These are phyloP conservation scores for Eucalyptus sideroxylon DNA, from an alignment of 345 rosid species.

Conservation along the genomic window DNA sequence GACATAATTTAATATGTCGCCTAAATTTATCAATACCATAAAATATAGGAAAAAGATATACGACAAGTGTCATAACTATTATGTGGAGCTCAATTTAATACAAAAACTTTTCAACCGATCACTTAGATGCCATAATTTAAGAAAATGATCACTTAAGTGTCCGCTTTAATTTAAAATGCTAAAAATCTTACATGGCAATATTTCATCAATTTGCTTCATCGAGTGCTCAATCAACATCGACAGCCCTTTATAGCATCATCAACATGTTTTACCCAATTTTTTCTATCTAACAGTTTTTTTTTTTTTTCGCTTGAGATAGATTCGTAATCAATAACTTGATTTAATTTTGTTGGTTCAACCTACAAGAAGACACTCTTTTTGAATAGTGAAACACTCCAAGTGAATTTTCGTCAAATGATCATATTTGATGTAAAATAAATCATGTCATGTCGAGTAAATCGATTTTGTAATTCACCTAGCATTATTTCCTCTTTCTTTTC, in stretches of 20 bases:
- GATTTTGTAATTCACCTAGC: neutral
- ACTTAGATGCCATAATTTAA: no score
- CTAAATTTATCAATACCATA: neutral
- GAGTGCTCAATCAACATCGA: neutral
- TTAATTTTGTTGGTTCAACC: neutral
- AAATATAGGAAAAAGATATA: no score
- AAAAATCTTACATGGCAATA: no score
- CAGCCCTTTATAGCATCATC: neutral
- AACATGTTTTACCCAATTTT: neutral
- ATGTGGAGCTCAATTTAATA: neutral
- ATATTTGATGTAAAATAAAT: neutral
- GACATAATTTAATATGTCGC: neutral
- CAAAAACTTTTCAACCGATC: no score
- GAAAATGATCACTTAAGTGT: neutral
- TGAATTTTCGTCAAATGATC: neutral
- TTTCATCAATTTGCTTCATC: no score
- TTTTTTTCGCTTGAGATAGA: neutral
- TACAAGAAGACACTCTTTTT: neutral
- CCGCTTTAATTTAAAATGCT: neutral
- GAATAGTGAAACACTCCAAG: neutral
- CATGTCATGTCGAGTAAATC: neutral
- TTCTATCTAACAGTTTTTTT: accelerated
- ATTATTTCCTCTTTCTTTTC: neutral
- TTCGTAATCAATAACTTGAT: neutral
- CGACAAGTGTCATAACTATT: no score